phyloP scores from a whole-genome alignment of 2,329 filamentous ascomycete genomes.

The Hypoxylon sp. region DNA sequence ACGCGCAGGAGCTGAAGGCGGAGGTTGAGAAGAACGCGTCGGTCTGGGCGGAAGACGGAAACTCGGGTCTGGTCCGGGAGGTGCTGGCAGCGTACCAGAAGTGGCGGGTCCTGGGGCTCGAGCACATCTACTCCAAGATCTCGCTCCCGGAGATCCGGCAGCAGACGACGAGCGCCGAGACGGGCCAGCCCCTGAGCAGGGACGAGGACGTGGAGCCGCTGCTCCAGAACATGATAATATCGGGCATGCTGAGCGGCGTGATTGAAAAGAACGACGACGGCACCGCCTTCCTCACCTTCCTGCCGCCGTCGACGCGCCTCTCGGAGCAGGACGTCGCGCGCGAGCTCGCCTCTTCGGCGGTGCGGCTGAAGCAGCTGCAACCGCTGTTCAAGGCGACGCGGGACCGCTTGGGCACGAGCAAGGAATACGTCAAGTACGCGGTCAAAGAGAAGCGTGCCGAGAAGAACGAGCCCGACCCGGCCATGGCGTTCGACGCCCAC shows the following conservation, averaged over 20 bases:
- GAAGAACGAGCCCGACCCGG: conserved; percentile 57
- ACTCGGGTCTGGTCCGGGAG: conserved; percentile 75
- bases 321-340: conserved; percentile 64
- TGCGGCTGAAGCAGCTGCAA: conserved; percentile 59
- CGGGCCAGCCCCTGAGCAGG: conserved; percentile 57
- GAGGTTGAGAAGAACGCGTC: conserved; percentile 70
- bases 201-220: conserved; percentile 60
- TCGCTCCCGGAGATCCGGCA: conserved; percentile 65
- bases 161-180: conserved; percentile 66
- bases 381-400: conserved; percentile 64
- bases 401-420: conserved; percentile 65
- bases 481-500: conserved; percentile 58
- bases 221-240: conserved; percentile 66
- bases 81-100: conserved; percentile 78
- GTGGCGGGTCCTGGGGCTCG: conserved; percentile 79
- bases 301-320: conserved; percentile 55
- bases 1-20: conserved; percentile 68
- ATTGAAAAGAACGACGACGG: conserved; percentile 60
- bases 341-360: conserved; percentile 58
- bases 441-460: conserved; percentile 58
- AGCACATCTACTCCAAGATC: conserved; percentile 74
- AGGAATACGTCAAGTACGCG: conserved; percentile 65
- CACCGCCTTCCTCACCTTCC: conserved; percentile 65
- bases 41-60: conserved; percentile 78
- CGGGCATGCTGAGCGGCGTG: conserved; percentile 64